Base-by-base conservation (phyloP, 148 eudicot genomes). In the Rhododendron griersonianum region DNA sequence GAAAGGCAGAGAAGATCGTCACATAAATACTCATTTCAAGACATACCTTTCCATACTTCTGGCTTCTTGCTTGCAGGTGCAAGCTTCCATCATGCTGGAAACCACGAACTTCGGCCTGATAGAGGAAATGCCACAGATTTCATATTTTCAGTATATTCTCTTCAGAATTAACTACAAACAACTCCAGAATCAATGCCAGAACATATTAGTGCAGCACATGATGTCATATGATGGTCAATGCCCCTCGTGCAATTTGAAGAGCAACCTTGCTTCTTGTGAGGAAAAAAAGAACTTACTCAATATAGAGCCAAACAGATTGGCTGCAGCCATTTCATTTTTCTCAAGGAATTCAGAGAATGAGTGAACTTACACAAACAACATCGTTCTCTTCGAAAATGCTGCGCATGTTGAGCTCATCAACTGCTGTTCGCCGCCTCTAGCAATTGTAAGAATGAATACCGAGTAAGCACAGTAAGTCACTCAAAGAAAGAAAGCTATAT, bases 321-420 rank as follows among this genome's bases (percentile, higher is more conserved):
- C 41, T 23, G 25, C 75, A 83, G n/a, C 30, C 18, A 39, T 13
- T 57, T 35, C 30, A 53, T 2, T 18, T 18, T 65, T 37, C 81
- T 55, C 28, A 19, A 50, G 30, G 61, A 65, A 51, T 21, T 78
- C 16, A 53, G 80, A 51, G 19, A 44, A 65, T 50, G 59, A 39
- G 50, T 25, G 71, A 86, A 90, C 98, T 93, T 89, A 94, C 99
- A 86, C 98, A 97, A 28, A 97, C 89, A 61, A 97, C 98, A 89
- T 97, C 98, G 82, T 90, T 92, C 87, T 97, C 99, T 84, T 91
- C 96, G 86, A 95, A 97, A 75, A 94, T 95, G 84, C 90, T 91
- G 55, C 98, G 94, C 99, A 97, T 95, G 86, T 93, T 97, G 87
- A 94, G 98, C 87, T 97, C 99, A 89, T 97, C 99, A 41, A 92